Evolutionary conservation across 2,329 filamentous ascomycete species (phyloP).

Genomic region (Chaetomiaceae sp.): DNA sequence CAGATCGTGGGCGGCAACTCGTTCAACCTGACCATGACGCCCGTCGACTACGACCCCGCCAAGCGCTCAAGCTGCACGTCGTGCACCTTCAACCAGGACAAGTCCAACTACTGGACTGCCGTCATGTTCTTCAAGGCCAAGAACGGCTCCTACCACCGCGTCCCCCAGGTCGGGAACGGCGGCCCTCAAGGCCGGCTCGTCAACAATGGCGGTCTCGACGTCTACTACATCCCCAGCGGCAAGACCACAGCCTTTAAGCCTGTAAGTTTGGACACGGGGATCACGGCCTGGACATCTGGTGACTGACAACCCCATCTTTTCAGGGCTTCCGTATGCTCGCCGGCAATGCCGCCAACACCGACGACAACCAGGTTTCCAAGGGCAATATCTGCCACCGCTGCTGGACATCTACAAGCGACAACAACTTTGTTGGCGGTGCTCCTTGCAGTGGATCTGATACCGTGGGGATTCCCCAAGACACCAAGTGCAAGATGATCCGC

Average conservation of each 20-base stretch:
- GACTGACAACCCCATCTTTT: not conserved
- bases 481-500: slow-evolving; percentile 48
- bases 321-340: slow-evolving; percentile 46
- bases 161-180: slow-evolving; percentile 41
- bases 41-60: slow-evolving; percentile 32
- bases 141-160: slow-evolving; percentile 41
- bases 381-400: slow-evolving; percentile 44
- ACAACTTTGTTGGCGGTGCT: slow-evolving; percentile 43
- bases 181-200: slow-evolving; percentile 39
- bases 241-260: slow-evolving; percentile 40
- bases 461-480: slow-evolving; percentile 42
- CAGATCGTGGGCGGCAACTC: slow-evolving; percentile 44
- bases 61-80: slow-evolving; percentile 38
- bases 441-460: slow-evolving; percentile 47
- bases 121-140: slow-evolving; percentile 42
- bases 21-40: slow-evolving; percentile 42
- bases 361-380: slow-evolving; percentile 35
- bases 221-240: slow-evolving; percentile 42
- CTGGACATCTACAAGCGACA: slow-evolving; percentile 43
- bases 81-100: slow-evolving; percentile 40
- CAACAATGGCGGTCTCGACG: slow-evolving; percentile 41
- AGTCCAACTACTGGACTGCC: slow-evolving; percentile 45
- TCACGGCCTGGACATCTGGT: not conserved
- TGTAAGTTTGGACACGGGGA: slow-evolving; percentile 22
- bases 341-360: slow-evolving; percentile 39